Base-by-base conservation (phyloP, 179 eudicot species). In the Carnegiea gigantea region DNA sequence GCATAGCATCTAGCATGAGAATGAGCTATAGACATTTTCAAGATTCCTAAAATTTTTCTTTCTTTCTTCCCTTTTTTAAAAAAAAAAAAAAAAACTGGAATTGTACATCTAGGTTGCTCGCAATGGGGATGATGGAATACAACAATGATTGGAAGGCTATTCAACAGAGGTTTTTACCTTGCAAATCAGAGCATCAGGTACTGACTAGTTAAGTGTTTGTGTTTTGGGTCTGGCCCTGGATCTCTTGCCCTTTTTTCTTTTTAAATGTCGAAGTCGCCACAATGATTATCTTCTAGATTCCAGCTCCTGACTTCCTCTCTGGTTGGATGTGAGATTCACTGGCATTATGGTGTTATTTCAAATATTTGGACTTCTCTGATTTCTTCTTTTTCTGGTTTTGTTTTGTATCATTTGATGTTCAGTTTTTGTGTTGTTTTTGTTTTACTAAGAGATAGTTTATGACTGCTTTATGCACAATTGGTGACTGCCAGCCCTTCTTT, bases 171-270 rank as follows among this genome's bases (percentile, higher is more conserved):
- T 93, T 91, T 88, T 93, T 95, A 88, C 97, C 97, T 88, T 95
- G 98, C 85, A 95, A 95, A 89, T 87, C 95, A 26, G 93, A 91
- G 88, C 97, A 95, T 86, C 98, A 95, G 95, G 98, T 95, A 83
- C 77, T 40, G 62, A 78, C 65, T 82, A 77, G 83, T 62, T 79
- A 67, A 64, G 33, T 14, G 12, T 23, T 62, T 24, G 62, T 3
- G 23, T 17, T 57, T 48, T 20, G 9, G 5, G 5, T 23, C 44
- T 54, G n/a, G 26, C n/a, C 8, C 13, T 62, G 4, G 68, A 62
- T 62, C 9, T 21, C 72, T 67, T 67, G 20, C 73, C 73, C 11
- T 54, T 33, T 48, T 24, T 49, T 30, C 14, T 18, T 49, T 21
- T 78, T 26, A 38, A 48, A 75, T 43, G 48, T 62, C 23, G 40